Evolutionary conservation across 2,329 filamentous ascomycete genomes (phyloP).

Genomic region (Xylaria arbuscula): DNA sequence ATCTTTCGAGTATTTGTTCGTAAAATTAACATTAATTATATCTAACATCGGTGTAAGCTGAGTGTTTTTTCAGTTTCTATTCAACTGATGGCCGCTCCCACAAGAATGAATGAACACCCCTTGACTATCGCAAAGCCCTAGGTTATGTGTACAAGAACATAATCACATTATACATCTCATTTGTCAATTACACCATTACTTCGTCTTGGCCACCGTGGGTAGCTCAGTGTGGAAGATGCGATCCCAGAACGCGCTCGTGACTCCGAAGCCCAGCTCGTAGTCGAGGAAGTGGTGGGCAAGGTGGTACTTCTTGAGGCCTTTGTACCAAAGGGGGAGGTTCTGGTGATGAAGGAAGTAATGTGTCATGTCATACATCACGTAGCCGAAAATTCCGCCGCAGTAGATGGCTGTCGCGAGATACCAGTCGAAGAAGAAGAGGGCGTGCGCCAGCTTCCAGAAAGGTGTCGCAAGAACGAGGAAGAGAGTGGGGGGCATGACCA

Average conservation of each 20-base stretch:
- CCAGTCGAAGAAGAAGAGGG: slow-evolving; percentile 87
- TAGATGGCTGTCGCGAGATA: slow-evolving; percentile 80
- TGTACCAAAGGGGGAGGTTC: slow-evolving; percentile 90
- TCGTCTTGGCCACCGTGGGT: slow-evolving; percentile 52
- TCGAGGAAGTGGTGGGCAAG: slow-evolving; percentile 97
- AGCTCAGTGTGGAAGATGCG: slow-evolving; percentile 90
- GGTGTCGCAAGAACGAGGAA: slow-evolving; percentile 86
- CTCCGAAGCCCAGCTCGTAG: slow-evolving; percentile 96
- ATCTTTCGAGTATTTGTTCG: neutral
- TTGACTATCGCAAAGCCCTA: slow-evolving; percentile 13
- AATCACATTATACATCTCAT: slow-evolving; percentile 15
- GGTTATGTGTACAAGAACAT: slow-evolving; percentile 29
- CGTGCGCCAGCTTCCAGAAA: slow-evolving; percentile 91
- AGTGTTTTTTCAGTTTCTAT: slow-evolving; percentile 27
- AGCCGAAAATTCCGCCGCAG: slow-evolving; percentile 93
- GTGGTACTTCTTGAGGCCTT: slow-evolving; percentile 95
- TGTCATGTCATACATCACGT: slow-evolving; percentile 95
- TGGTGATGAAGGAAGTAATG: slow-evolving; percentile 99
- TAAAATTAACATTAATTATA: slow-evolving; percentile 36
- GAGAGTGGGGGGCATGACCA: slow-evolving; percentile 95
- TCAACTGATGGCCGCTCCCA: slow-evolving; percentile 14
- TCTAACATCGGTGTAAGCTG: slow-evolving; percentile 29
- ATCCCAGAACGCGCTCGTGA: slow-evolving; percentile 98
- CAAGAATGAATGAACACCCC: slow-evolving; percentile 6
- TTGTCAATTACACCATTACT: slow-evolving; percentile 32